Percentiles rank a stretch among this genome's conserved stretches.
These are phyloP conservation scores for Nicotiana otophora DNA, from an alignment of 257 asterid species.

Conservation along the genomic window DNA sequence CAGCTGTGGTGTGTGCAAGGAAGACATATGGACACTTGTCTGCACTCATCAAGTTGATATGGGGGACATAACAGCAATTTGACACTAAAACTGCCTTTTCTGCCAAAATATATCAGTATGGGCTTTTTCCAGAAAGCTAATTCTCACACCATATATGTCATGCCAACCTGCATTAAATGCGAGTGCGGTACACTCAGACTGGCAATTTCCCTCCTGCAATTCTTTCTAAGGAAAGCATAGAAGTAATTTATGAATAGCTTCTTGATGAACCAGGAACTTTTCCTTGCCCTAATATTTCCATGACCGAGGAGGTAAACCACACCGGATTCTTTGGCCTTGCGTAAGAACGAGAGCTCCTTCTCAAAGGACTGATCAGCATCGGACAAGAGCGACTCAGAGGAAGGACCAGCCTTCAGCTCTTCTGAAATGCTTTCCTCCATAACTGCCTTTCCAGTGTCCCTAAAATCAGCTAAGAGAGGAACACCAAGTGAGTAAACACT, in stretches of 20 bases:
- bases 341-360: slow-evolving; percentile 81
- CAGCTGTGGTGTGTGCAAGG: neutral
- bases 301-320: slow-evolving; percentile 93
- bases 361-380: slow-evolving; percentile 75
- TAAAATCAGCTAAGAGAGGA: slow-evolving; percentile 76
- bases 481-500: slow-evolving; percentile 79
- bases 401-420: slow-evolving; percentile 37
- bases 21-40: neutral
- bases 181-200: slow-evolving; percentile 88
- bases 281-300: slow-evolving; percentile 84
- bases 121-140: neutral
- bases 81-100: neutral
- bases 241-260: slow-evolving; percentile 84
- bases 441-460: slow-evolving; percentile 41
- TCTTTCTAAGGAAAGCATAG: slow-evolving; percentile 86
- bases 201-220: slow-evolving; percentile 78
- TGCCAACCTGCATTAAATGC: slow-evolving; percentile 84
- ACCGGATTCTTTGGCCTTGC: slow-evolving; percentile 76
- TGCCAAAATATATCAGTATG: slow-evolving; percentile 3
- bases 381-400: slow-evolving; percentile 23
- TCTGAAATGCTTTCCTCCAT: slow-evolving; percentile 41
- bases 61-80: neutral
- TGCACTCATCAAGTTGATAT: neutral
- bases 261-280: slow-evolving; percentile 88
- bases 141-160: slow-evolving; percentile 90